phyloP scores from a whole-genome alignment of 805 yeast genomes.

The Cyberlindnera mycetangii region DNA sequence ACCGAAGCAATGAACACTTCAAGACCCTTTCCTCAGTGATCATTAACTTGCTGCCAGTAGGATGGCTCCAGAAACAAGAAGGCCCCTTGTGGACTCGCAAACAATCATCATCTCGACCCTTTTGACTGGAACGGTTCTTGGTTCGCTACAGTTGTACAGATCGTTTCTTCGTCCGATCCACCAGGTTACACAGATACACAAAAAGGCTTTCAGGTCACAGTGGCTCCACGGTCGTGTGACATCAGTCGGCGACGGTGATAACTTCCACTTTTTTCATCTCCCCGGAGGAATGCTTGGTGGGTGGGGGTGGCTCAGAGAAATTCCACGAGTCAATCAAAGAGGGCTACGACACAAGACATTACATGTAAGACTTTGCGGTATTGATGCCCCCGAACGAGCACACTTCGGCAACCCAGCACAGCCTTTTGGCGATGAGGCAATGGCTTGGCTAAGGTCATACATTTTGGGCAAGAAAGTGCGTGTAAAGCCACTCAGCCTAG shows the following conservation, averaged over 20 bases:
- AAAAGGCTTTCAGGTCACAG: constrained; percentile 37
- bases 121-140: constrained; percentile 38
- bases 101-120: constrained; percentile 31
- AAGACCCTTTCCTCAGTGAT: no score
- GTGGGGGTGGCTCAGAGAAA: constrained; percentile 85
- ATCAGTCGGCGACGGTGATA: constrained; percentile 94
- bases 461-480: constrained; percentile 65
- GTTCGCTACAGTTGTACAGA: constrained; percentile 43
- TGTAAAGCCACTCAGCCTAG: constrained; percentile 75
- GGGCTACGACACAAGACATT: constrained; percentile 62
- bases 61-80: neutral
- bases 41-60: no score
- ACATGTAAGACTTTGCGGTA: constrained; percentile 81
- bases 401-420: constrained; percentile 95
- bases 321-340: constrained; percentile 53
- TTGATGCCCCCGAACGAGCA: constrained; percentile 95
- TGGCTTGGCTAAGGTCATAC: constrained; percentile 67
- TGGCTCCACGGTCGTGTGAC: constrained; percentile 73
- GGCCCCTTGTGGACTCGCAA: constrained; percentile 21
- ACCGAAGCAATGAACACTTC: neutral
- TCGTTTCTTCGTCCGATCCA: constrained; percentile 51
- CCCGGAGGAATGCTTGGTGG: constrained; percentile 90
- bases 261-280: constrained; percentile 86
- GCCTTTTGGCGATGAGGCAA: constrained; percentile 80
- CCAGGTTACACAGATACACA: constrained; percentile 50